These are phyloP conservation scores for Elongisporangium undulatum DNA, from an alignment of 352 stramenopile species.

Conservation along the genomic window DNA sequence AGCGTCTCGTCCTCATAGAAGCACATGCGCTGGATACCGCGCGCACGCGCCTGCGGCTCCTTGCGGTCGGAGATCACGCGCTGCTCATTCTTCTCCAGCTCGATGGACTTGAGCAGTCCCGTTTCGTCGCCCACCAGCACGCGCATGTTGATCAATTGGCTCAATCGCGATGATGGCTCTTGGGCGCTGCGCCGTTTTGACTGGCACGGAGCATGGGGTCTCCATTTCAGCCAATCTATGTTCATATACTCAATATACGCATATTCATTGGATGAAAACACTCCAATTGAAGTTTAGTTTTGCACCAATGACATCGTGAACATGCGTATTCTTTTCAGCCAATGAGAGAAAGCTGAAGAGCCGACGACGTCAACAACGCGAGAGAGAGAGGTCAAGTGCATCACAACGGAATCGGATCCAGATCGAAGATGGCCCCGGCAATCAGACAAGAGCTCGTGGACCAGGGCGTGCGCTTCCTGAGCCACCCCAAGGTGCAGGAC, in stretches of 20 bases:
- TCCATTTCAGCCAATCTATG: conserved; percentile 9
- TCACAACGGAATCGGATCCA: too few relatives aligned
- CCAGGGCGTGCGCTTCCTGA: conserved; percentile 74
- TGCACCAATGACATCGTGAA: not conserved
- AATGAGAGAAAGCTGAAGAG: conserved; percentile 1
- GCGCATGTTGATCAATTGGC: conserved; percentile 34
- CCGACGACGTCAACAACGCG: too few relatives aligned
- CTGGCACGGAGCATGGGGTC: conserved; percentile 6
- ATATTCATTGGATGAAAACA: conserved; percentile 4
- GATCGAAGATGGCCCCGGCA: conserved; percentile 6
- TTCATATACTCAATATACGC: conserved; percentile 1
- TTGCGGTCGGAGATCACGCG: conserved; percentile 39
- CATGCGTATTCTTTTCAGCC: not conserved
- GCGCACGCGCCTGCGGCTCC: conserved; percentile 39
- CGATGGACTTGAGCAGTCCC: conserved; percentile 76
- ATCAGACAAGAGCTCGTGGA: conserved; percentile 58
- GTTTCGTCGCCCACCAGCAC: conserved; percentile 81
- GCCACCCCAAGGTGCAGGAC: conserved; percentile 73
- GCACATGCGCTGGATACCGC: conserved; percentile 48
- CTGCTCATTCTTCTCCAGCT: conserved; percentile 70
- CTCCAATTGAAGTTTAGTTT: conserved; percentile 13
- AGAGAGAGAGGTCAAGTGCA: too few relatives aligned
- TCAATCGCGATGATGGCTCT: not conserved
- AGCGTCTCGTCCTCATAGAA: conserved; percentile 56
- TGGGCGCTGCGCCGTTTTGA: conserved; percentile 7